Evolutionary conservation across 805 yeast genomes (phyloP), one percentile per base, ranked within the genome.

Genomic region (Lachancea dasiensis): DNA sequence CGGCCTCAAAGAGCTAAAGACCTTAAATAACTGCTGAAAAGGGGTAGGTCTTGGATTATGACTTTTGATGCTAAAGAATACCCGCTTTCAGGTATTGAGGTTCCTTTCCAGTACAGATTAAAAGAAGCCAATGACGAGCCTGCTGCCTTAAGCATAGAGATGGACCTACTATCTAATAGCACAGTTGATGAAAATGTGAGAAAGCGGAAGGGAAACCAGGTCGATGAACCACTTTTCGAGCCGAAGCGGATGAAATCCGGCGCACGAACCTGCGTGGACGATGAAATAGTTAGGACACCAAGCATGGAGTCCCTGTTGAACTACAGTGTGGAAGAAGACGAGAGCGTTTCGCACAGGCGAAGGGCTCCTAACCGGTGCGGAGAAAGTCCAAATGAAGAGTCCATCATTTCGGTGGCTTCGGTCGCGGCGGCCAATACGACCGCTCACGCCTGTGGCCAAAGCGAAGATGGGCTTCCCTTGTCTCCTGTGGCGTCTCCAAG

Each of bases 401-500:
- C 31, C 19, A 25, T 31, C 26, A 13, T 20, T 6, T 27, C 30
- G 10, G 38, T 27, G 16, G 36, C 28, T 15, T 19, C 29, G 19
- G 39, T 27, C 20, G 15, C 43, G 24, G 23, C 27, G 16, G 18
- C 16, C 29, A 29, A 26, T 31, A 7, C 43, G 37, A 34, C 23
- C 34, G 13, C 40, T 30, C 17, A 37, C 7, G 19, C 36, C 5
- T 23, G 23, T 22, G 38, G 18, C 11, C 37, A 23, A 33, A 38
- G 27, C 20, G 61, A 54, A 25, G 61, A 50, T 20, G 51, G 52
- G 11, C 41, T 50, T 30, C 60, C 58, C 13, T 43, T 58, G 23
- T 58, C 63, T 4, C 64, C 64, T 6, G 43, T 57, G 8, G 62
- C 64, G 3, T 57, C 63, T 3, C 60, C 64, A 6, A 54, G 61